Conservation (phyloP, 108 stramenopile genomes). For the Pseudonitzschia delicatissima region DNA sequence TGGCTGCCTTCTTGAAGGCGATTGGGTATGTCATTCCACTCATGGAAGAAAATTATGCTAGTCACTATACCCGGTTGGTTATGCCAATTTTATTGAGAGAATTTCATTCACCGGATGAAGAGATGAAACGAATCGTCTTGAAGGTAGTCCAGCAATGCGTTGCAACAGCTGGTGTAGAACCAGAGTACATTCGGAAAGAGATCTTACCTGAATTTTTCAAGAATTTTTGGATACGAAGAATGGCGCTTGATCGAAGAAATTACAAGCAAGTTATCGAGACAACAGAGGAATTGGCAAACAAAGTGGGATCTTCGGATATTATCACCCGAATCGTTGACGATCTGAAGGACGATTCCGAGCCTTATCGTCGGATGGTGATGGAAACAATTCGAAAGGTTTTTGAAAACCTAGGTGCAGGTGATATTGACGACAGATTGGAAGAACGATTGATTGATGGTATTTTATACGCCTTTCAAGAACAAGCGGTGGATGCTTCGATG, state of each 20-base stretch:
- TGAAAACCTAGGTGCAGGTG: conserved; percentile 91
- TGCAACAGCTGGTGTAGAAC: conserved; percentile 96
- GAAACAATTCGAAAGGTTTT: conserved; percentile 93
- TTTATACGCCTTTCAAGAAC: conserved; percentile 99
- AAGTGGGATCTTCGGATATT: conserved; percentile 96
- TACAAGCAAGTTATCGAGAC: conserved; percentile 98
- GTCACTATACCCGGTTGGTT: conserved; percentile 96
- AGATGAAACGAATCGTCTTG: conserved; percentile 98
- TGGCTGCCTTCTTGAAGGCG: conserved; percentile 98
- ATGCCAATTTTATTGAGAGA: conserved; percentile 98
- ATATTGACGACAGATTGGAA: conserved; percentile 95
- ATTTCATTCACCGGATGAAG: conserved; percentile 94
- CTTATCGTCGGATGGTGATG: conserved; percentile 99
- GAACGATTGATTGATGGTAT: conserved; percentile 98
- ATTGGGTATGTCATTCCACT: conserved; percentile 98
- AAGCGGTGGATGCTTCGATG: conserved; percentile 78
- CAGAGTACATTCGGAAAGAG: conserved; percentile 94
- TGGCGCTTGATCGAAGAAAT: conserved; percentile 97
- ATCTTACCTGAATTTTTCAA: conserved; percentile 97
- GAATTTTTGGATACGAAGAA: conserved; percentile 98
- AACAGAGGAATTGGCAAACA: conserved; percentile 97
- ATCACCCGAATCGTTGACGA: conserved; percentile 96
- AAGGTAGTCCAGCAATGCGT: conserved; percentile 99
- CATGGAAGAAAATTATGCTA: conserved; percentile 99
- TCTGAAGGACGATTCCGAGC: conserved; percentile 99